Evolutionary conservation across 176 grass and related monocot species (phyloP), one percentile per base, ranked within the genome.

Genomic region (Oryza meyeriana): DNA sequence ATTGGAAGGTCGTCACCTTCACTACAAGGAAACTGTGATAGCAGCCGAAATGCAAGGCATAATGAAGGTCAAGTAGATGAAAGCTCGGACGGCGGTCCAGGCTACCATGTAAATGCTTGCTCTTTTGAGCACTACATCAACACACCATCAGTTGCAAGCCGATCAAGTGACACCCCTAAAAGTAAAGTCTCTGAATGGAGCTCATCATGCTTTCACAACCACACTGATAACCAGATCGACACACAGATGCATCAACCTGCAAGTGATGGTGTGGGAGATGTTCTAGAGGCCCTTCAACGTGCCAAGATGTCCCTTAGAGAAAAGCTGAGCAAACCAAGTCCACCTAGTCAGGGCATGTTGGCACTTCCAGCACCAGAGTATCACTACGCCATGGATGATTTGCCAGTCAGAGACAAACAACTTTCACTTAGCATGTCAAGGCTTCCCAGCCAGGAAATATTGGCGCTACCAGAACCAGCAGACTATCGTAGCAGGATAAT

Each of bases 221-320:
- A 87, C 68, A 71, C 69, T 0, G 82, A 93, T 81, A 87, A 90
- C 69, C 82, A 87, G 39, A 79, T 89, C n/a, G 81, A 83, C 35
- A 63, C 77, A 71, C 89, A 75, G 45, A 45, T 86, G 17, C 80
- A 84, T 68, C 84, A 86, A 81, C 48, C 61, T 30, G 47, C 87
- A 85, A 75, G 42, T 13, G 77, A 84, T 76, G 87, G 68, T 27
- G 81, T 95, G 35, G 90, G 78, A 79, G 89, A 82, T 82, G 91
- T 99, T 82, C 74, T 99, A 75, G 96, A 94, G 76, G 79, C 93
- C 42, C 88, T 99, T 81, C 83, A 74, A 73, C 91, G 40, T 67
- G 96, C 96, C 62, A 99, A 94, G 80, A 83, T 94, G 66, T 90
- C 91, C 17, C 79, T 99, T 39, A 84, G 83, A 76, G 84, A 91